Conservation (phyloP, 2,329 filamentous ascomycete species). For the Capronia coronata region DNA sequence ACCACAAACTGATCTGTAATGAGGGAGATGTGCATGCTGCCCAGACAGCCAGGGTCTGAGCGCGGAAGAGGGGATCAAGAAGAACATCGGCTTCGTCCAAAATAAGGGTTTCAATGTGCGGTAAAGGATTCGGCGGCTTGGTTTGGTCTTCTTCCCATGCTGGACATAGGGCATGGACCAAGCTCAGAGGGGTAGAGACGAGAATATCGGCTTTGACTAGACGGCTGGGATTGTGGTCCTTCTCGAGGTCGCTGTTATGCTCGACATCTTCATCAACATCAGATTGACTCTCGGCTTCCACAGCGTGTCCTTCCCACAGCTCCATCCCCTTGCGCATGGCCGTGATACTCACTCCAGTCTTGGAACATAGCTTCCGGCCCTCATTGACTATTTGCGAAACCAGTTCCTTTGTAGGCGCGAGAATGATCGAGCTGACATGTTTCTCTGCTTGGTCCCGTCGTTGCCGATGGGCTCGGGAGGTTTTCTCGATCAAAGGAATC, state of each 20-base stretch:
- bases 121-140: constrained; percentile 48
- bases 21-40: constrained; percentile 62
- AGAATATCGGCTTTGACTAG: constrained; percentile 69
- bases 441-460: constrained; percentile 44
- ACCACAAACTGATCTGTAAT: constrained; percentile 81
- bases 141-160: constrained; percentile 26
- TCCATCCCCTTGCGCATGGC: constrained; percentile 82
- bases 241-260: constrained; percentile 18
- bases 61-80: constrained; percentile 80
- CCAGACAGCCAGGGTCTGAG: constrained; percentile 83
- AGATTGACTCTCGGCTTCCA: constrained; percentile 35
- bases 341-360: constrained; percentile 71
- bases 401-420: constrained; percentile 75
- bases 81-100: constrained; percentile 95
- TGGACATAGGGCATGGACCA: constrained; percentile 65
- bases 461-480: constrained; percentile 49
- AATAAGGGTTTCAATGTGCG: constrained; percentile 66
- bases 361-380: constrained; percentile 69
- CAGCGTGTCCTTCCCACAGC: constrained; percentile 37
- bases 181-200: constrained; percentile 69
- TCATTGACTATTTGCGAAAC: constrained; percentile 76
- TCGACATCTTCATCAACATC: constrained; percentile 35
- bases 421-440: constrained; percentile 61
- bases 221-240: constrained; percentile 24
- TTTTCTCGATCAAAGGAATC: constrained; percentile 74